Evolutionary conservation across 23 red algal genomes (phyloP), one percentile per base, ranked within the genome.

Genomic region (Gracilaria gracilis): DNA sequence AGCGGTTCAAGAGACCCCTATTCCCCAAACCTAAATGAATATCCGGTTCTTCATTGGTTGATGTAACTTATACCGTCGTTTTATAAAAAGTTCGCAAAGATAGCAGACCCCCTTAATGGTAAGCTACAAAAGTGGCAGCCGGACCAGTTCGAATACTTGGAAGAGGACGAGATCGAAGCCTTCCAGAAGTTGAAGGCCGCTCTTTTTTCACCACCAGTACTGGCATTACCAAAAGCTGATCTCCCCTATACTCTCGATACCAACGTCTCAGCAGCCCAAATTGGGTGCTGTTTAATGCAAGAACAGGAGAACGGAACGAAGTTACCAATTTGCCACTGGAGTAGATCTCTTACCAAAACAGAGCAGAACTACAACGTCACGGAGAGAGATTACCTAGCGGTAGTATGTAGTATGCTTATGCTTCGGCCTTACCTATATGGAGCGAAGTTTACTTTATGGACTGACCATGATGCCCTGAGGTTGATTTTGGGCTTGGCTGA

Each of bases 21-120:
- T 61, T 35, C 86, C 71, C 13, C 79, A 19, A 23, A 90, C 70
- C 17, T 25, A 57, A 14, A 90, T n/a, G 31, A 0, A 80, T 20
- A 36, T 90, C 21, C 47, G 86, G 0, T 55, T 17, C 39, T 90
- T 90, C 36, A 67, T 80, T n/a, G 71, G 72, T 38, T 16, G 80
- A 0, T 75, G 66, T 80, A 77, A 75, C 14, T 6, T 90, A 11
- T 90, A 90, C 42, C 84, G 84, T 8, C 65, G 84, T 2, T 88
- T 88, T 21, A 57, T 88, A 31, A 74, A 75, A 61, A 80, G 9
- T 32, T 79, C 46, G 67, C 47, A 20, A 0, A 61, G 19, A 90
- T 79, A 7, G 69, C 71, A 28, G 54, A 0, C 7, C 71, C 86
- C 16, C 53, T 90, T 3, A 62, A 65, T 21, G 25, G 25, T 9